Evolutionary conservation across 306 rosid species (phyloP), one percentile per base, ranked within the genome.

Genomic region (Psophocarpus tetragonolobus): DNA sequence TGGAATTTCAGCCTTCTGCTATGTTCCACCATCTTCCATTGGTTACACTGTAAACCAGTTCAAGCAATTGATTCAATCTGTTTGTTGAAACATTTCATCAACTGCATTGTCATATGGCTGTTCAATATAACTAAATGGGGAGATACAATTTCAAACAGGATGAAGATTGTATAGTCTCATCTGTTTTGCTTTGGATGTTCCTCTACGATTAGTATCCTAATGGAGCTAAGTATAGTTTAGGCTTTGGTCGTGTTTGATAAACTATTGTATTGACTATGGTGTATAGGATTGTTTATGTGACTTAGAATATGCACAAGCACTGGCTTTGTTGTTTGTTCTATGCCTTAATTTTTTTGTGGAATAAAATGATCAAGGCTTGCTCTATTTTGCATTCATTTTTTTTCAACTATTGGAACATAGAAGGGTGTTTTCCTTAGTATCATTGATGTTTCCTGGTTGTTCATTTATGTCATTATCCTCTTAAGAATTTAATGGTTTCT

Each of bases 311-410:
- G 23, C 41, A 23, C 11, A 42, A 51, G 32, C 27, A 15, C 23
- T 20, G 51, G 53, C 5, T 81, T 58, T 10, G 38, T 63, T 76
- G 41, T 71, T 78, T 77, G 70, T 57, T 47, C 56, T 35, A 66
- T 56, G 45, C 42, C 76, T 45, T 47, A 18, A 24, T 26, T 61
- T 83, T 83, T 39, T 60, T 6, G 54, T 29, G 42, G 33, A 30
- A 23, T 57, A 36, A 72, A 38, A 54, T 33, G 33, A 66, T 29
- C 65, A 26, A 57, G 64, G 38, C 67, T 45, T 75, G 62, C 29
- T 69, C 64, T 53, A 18, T 26, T 79, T 66, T 47, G 62, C 30
- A 50, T 63, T 71, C 29, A 23, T 63, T 35, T 73, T 73, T 8
- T 70, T 72, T 38, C 39, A 42, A 67, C 51, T 68, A 50, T 71